Conservation (phyloP, 495 filamentous ascomycete species). For the Pyrenopolyporus hunteri region DNA sequence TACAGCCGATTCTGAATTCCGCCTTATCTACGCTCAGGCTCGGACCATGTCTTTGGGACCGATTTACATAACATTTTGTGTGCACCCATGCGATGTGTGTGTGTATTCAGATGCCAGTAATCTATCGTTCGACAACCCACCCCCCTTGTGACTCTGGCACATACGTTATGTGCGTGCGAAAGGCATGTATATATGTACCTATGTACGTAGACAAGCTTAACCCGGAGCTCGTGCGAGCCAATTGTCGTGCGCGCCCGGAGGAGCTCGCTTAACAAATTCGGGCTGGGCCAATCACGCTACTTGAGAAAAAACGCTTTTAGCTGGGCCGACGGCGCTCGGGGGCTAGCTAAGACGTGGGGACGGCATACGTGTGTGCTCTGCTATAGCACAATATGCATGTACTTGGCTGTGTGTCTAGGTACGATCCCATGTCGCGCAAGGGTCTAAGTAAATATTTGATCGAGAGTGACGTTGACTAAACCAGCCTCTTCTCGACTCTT, state of each 20-base stretch:
- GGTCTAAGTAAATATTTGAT: constrained; percentile 15
- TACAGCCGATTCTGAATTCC: too few relatives aligned
- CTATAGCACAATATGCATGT: too few relatives aligned
- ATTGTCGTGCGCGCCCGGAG: constrained; percentile 16
- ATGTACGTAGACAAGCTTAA: constrained; percentile 8
- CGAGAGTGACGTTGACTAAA: background rate
- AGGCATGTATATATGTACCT: too few relatives aligned
- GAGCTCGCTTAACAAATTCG: constrained; percentile 29
- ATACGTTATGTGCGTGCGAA: too few relatives aligned
- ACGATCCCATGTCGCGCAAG: background rate
- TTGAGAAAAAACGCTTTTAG: constrained; percentile 6
- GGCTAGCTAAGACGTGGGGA: constrained; percentile 30
- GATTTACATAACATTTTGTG: too few relatives aligned
- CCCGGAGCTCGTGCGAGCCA: constrained; percentile 15
- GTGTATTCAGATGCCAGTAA: too few relatives aligned
- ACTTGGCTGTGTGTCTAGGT: too few relatives aligned
- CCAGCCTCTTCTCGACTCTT: constrained; percentile 15
- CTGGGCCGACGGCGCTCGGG: constrained; percentile 26
- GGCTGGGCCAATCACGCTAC: constrained; percentile 23
- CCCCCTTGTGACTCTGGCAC: background rate
- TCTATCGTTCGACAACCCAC: background rate
- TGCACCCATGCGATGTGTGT: too few relatives aligned
- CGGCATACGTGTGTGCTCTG: too few relatives aligned
- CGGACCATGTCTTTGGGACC: background rate
- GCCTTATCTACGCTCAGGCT: background rate